Evolutionary conservation across 2,329 filamentous ascomycete species (phyloP).

Genomic region (Claviceps paspali): DNA sequence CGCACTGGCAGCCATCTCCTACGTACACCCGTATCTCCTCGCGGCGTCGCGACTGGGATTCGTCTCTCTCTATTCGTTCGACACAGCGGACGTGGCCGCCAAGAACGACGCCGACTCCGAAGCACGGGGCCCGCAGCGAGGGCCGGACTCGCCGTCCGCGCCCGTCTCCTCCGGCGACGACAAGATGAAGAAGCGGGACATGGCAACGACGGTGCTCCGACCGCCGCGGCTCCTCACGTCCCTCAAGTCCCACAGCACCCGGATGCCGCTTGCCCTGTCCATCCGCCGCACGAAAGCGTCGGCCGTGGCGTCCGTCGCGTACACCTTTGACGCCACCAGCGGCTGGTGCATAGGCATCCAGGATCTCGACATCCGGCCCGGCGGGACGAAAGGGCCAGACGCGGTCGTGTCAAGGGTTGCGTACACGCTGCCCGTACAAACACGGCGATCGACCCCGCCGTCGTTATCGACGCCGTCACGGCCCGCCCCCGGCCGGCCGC

Average conservation of each 20-base stretch:
- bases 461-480: conserved; percentile 1
- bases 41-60: conserved; percentile 62
- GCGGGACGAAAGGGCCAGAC: too few relatives aligned
- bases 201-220: conserved; percentile 5
- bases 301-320: conserved; percentile 72
- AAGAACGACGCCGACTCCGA: neutral
- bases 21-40: conserved; percentile 59
- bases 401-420: conserved; percentile 22
- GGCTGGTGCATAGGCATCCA: conserved; percentile 91
- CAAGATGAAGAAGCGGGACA: neutral
- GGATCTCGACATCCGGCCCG: conserved; percentile 71
- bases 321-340: conserved; percentile 60
- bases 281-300: conserved; percentile 50
- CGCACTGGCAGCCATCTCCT: conserved; percentile 54
- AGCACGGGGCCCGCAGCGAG: neutral
- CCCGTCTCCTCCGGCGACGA: neutral
- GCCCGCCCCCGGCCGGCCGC: too few relatives aligned
- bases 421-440: conserved; percentile 19
- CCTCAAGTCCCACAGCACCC: conserved; percentile 64
- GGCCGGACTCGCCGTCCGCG: neutral
- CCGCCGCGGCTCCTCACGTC: conserved; percentile 48
- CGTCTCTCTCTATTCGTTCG: conserved; percentile 62
- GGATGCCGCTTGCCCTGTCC: conserved; percentile 67
- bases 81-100: conserved; percentile 9
- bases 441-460: conserved; percentile 7